Base-by-base conservation (phyloP, 768 basidiomycete species). In the Aureoboletus auriporus region DNA sequence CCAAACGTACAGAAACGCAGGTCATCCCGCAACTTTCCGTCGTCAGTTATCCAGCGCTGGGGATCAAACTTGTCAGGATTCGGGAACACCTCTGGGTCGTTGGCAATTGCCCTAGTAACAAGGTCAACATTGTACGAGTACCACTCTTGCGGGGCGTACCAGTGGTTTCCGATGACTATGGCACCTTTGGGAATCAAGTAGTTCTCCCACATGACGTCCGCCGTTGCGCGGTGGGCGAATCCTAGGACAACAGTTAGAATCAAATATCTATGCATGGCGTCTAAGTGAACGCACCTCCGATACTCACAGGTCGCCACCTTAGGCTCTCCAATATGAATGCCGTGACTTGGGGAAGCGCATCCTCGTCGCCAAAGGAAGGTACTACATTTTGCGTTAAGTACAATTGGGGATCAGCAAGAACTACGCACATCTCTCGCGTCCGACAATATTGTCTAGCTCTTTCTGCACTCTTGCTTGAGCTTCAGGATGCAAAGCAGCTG, bases 201-300 rank as follows among this genome's bases (percentile, higher is more conserved):
- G 17, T 62, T 54, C 1, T 58, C 60, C 47, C 65, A 65, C 4
- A 68, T 33, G 12, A 87, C 71, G 44, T 86, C 83, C 40, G 74
- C 75, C 1, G 78, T 85, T 0, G 83, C 75, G 40, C 76, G 74
- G 51, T 87, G 84, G 0, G 78, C 71, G 45, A 84, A 78, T 1
- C 83, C 83, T 60, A 23, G 26, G 71, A 66, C 5, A 72, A 65
- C 16, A 7, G 6, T 28, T 7, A 2, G 11, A 28, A 5, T 43
- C 29, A 48, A n/a, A 34, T 7, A 14, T 8, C 11, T 12, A 6
- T 20, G 17, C 27, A 38, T 5, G 31, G 12, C 1, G 13, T 16
- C n/a, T 9, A 3, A 27, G n/a, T 5, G 20, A 38, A 50, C 53
- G 38, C 23, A 55, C 68, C 70, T 51, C 59, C 57, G 5, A 64